A percentile compares a stretch with the other conserved stretches of the same genome.
phyloP scores from a whole-genome alignment of 345 rosid species.

The Populus tremula region DNA sequence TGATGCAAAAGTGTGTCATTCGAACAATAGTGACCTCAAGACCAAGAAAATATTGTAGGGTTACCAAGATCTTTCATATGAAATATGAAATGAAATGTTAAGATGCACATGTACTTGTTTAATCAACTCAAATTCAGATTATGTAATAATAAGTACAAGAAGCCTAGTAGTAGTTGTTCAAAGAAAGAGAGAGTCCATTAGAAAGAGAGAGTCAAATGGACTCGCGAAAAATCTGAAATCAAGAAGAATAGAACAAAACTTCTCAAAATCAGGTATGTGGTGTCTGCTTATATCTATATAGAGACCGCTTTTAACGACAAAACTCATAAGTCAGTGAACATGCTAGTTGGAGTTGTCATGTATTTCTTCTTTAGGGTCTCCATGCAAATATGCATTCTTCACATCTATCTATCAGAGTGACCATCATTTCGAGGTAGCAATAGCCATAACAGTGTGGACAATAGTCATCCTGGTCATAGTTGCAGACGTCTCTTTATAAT shows the following conservation, averaged over 20 bases:
- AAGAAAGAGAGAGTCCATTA: not conserved
- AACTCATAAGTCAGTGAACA: not conserved
- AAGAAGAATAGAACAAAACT: not conserved
- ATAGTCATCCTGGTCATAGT: not conserved
- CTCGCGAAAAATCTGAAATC: not conserved
- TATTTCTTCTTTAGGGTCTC: not conserved
- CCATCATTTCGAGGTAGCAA: not conserved
- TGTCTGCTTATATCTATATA: not conserved
- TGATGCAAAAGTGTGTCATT: not conserved
- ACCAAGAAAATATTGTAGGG: not conserved
- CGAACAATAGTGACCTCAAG: not conserved
- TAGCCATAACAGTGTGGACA: not conserved
- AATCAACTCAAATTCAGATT: not conserved
- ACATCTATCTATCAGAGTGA: not conserved
- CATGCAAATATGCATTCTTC: not conserved
- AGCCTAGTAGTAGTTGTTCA: not conserved
- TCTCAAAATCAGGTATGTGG: not conserved
- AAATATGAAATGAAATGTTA: not conserved
- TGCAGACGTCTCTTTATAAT: not conserved
- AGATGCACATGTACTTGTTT: not conserved
- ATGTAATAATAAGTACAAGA: not conserved
- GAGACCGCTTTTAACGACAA: not conserved
- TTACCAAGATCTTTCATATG: conserved; percentile 4
- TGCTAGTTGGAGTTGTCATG: not conserved
- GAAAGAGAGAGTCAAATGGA: not conserved